phyloP scores from a whole-genome alignment of 2,329 filamentous ascomycete species.

The Xylaria sp. region DNA sequence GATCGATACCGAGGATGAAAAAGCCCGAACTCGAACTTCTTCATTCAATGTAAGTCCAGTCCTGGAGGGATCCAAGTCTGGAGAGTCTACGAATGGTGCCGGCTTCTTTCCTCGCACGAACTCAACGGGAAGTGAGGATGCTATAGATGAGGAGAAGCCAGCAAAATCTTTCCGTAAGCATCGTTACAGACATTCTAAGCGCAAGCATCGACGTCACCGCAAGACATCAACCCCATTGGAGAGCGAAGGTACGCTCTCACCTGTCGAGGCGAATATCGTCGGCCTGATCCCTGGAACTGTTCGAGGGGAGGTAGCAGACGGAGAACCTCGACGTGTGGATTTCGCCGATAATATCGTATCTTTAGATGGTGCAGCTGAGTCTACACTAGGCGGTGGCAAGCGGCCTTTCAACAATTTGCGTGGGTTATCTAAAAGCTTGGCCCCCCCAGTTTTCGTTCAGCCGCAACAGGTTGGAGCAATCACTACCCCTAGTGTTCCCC shows the following conservation, averaged over 20 bases:
- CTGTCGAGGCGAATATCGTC: conserved; percentile 49
- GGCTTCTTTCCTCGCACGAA: conserved; percentile 50
- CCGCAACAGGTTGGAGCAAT: conserved; percentile 48
- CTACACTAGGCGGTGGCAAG: conserved; percentile 43
- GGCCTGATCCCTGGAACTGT: conserved; percentile 40
- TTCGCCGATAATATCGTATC: conserved; percentile 56
- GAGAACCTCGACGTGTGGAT: conserved; percentile 66
- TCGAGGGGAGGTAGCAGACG: conserved; percentile 41
- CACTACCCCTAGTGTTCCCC: conserved; percentile 47
- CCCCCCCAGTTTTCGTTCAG: conserved; percentile 75
- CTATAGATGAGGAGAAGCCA: conserved; percentile 54
- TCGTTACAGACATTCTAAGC: conserved; percentile 56
- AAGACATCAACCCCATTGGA: conserved; percentile 41
- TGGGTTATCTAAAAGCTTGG: conserved; percentile 72
- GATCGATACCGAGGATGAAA: conserved; percentile 62
- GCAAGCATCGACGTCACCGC: conserved; percentile 53
- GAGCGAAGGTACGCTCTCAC: conserved; percentile 36
- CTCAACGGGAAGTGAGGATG: conserved; percentile 57
- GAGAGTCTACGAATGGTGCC: conserved; percentile 53
- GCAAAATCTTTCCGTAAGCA: conserved; percentile 52
- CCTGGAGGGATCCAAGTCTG: conserved; percentile 53
- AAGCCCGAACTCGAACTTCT: conserved; percentile 50
- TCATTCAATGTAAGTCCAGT: conserved; percentile 54
- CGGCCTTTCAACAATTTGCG: conserved; percentile 66
- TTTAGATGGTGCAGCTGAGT: conserved; percentile 47